Evolutionary conservation across 352 stramenopile genomes (phyloP).

Genomic region (Pythium pectinolyticum): DNA sequence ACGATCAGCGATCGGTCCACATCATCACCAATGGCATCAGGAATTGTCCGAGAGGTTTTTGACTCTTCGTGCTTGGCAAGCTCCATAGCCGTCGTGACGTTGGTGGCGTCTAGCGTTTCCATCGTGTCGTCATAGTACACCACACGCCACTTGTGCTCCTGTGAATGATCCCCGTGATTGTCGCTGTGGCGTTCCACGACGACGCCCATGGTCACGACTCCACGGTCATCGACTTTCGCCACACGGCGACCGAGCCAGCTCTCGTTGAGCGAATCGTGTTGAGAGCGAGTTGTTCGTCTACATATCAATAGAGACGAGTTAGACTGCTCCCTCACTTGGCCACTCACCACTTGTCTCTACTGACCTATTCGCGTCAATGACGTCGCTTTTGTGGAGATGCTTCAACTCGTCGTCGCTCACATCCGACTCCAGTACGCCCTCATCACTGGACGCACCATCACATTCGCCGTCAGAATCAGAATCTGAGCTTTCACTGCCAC

Average conservation of each 20-base stretch:
- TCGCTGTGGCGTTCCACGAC: slow-evolving; percentile 36
- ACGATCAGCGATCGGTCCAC: slow-evolving; percentile 50
- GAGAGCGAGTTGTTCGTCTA: slow-evolving; percentile 36
- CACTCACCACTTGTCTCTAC: too few relatives aligned
- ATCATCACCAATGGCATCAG: slow-evolving; percentile 19
- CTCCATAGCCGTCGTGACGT: slow-evolving; percentile 35
- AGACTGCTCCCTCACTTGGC: too few relatives aligned
- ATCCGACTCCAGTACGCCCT: slow-evolving; percentile 16
- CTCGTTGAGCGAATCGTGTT: not conserved
- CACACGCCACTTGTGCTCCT: slow-evolving; percentile 41
- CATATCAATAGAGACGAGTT: slow-evolving; percentile 4
- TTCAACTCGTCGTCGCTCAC: slow-evolving; percentile 29
- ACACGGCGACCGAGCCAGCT: slow-evolving; percentile 42
- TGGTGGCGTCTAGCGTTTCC: slow-evolving; percentile 32
- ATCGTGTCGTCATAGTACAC: slow-evolving; percentile 59
- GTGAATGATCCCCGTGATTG: not conserved
- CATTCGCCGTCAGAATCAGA: slow-evolving; percentile 26
- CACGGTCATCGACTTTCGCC: slow-evolving; percentile 38
- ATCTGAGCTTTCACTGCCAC: not conserved
- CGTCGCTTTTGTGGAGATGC: slow-evolving; percentile 19
- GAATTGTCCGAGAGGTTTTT: not conserved
- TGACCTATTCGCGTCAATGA: slow-evolving; percentile 28
- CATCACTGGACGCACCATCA: slow-evolving; percentile 14
- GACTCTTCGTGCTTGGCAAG: slow-evolving; percentile 29
- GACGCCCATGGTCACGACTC: slow-evolving; percentile 47